Percentiles rank a stretch among this genome's conserved stretches.
phyloP scores from a whole-genome alignment of 2,329 filamentous ascomycete species.

The Leptographium lundbergii region DNA sequence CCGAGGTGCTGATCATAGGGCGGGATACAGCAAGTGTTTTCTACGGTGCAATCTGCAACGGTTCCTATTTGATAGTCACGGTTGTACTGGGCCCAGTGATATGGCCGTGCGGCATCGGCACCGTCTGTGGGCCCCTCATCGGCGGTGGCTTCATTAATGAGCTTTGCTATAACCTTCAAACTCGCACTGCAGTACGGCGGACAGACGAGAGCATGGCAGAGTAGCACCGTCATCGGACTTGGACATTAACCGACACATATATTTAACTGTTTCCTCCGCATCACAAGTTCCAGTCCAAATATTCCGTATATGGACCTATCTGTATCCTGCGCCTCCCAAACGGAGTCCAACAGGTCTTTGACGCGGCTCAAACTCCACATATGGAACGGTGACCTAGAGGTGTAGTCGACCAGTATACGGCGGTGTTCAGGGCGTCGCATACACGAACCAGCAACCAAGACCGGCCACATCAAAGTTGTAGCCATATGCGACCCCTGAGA shows the following conservation, averaged over 20 bases:
- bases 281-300: neutral
- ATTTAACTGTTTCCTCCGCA: neutral
- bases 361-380: neutral
- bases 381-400: neutral
- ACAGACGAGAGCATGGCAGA: constrained; percentile 23
- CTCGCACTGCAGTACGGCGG: constrained; percentile 30
- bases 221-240: constrained; percentile 20
- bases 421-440: neutral
- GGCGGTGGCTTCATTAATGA: constrained; percentile 14
- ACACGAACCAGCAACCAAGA: neutral
- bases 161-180: constrained; percentile 21
- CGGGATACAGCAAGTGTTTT: constrained; percentile 34
- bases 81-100: neutral
- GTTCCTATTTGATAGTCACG: constrained; percentile 30
- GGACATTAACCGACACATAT: too few relatives aligned
- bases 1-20: constrained; percentile 32
- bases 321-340: neutral
- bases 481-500: neutral
- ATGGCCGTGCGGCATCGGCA: constrained; percentile 14
- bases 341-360: neutral
- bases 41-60: constrained; percentile 30
- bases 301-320: neutral
- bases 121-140: constrained; percentile 14
- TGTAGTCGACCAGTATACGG: neutral
- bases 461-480: neutral